These are phyloP conservation scores for Ilyonectria sp. DNA, from an alignment of 2,329 filamentous ascomycete species.

Conservation along the genomic window DNA sequence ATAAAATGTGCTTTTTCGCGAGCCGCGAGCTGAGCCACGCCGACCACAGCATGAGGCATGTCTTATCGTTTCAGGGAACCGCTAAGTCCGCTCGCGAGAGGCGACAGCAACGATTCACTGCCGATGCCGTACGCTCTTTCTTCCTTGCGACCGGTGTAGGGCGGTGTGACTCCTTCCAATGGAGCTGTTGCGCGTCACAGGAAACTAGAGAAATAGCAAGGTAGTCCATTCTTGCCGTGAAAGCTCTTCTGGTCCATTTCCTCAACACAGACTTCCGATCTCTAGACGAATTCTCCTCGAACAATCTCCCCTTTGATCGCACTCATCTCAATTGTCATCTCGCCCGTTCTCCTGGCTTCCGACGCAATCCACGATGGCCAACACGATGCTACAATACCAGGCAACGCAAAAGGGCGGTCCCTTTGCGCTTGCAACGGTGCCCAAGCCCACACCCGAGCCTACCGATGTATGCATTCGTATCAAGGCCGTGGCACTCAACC, in stretches of 20 bases:
- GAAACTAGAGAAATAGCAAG: conserved; percentile 4
- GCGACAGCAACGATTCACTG: conserved; percentile 4
- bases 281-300: neutral
- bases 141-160: neutral
- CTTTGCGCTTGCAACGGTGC: conserved; percentile 35
- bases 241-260: neutral
- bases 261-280: neutral
- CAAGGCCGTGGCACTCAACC: conserved; percentile 43
- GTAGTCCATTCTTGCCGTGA: neutral
- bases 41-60: conserved; percentile 4
- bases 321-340: neutral
- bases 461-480: conserved; percentile 38
- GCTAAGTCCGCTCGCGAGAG: conserved; percentile 25
- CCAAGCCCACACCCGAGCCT: conserved; percentile 29
- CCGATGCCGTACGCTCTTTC: conserved; percentile 12
- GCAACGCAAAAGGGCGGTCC: conserved; percentile 35
- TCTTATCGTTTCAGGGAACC: conserved; percentile 11
- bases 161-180: neutral
- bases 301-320: neutral
- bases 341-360: neutral
- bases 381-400: conserved; percentile 37
- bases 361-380: conserved; percentile 19
- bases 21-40: neutral
- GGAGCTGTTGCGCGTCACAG: neutral
- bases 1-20: neutral